phyloP scores from a whole-genome alignment of 225 moss, liverwort and hornwort genomes.

The Climacium dendroides region DNA sequence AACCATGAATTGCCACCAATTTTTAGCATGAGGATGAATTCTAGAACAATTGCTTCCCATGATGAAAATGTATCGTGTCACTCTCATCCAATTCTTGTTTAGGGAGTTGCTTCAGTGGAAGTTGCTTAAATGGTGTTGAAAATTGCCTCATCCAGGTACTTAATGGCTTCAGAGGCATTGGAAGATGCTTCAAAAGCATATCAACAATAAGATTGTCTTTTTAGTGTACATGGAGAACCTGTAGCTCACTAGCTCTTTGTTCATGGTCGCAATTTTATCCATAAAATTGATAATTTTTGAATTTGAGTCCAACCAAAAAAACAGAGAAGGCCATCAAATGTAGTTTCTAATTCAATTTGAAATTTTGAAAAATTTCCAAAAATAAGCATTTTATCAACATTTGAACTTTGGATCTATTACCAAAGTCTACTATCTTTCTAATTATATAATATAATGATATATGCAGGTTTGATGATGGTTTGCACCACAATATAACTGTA shows the following conservation, averaged over 20 bases:
- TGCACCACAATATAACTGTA: neutral
- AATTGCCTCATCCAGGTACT: neutral
- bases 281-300: neutral
- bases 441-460: too few relatives aligned
- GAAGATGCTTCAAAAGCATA: too few relatives aligned
- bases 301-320: neutral
- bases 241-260: neutral
- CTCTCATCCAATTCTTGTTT: too few relatives aligned
- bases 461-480: neutral
- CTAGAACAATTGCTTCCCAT: too few relatives aligned
- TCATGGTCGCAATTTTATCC: rapidly evolving
- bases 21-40: too few relatives aligned
- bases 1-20: too few relatives aligned
- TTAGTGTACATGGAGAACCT: neutral
- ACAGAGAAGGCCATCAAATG: neutral
- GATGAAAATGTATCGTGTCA: too few relatives aligned
- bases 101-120: too few relatives aligned
- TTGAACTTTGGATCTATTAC: neutral
- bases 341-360: neutral
- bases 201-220: too few relatives aligned
- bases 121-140: too few relatives aligned
- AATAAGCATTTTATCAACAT: neutral
- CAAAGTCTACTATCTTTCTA: neutral
- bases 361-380: neutral
- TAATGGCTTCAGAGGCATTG: neutral